phyloP scores from a whole-genome alignment of 2,329 filamentous ascomycete genomes.

The Fusarium brachygibbosum region DNA sequence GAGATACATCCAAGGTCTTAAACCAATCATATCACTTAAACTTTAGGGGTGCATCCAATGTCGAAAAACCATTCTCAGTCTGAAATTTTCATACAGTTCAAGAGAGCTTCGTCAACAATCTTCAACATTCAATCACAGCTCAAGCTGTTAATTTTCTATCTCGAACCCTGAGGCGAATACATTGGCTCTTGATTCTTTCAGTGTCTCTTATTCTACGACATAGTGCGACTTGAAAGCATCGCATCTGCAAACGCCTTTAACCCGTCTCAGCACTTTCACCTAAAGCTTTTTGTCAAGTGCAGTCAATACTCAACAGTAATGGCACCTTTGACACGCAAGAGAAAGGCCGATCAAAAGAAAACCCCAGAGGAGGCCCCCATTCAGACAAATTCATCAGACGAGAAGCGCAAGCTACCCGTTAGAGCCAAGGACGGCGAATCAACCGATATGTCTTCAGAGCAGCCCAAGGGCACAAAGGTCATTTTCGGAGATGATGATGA shows the following conservation, averaged over 20 bases:
- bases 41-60: slow-evolving; percentile 18
- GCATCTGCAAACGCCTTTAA: background rate
- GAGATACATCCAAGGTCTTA: background rate
- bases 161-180: background rate
- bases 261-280: slow-evolving; percentile 3
- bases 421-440: slow-evolving; percentile 52
- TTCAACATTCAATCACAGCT: slow-evolving; percentile 17
- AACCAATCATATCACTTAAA: slow-evolving; percentile 41
- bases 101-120: slow-evolving; percentile 33
- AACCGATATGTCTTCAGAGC: slow-evolving; percentile 12
- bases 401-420: slow-evolving; percentile 53
- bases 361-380: slow-evolving; percentile 17
- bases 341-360: slow-evolving; percentile 47
- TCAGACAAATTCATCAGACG: slow-evolving; percentile 27
- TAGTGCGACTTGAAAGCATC: background rate
- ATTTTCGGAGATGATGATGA: slow-evolving; percentile 55
- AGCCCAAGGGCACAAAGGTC: slow-evolving; percentile 49
- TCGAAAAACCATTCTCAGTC: slow-evolving; percentile 36
- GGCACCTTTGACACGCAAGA: slow-evolving; percentile 50
- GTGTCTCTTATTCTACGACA: background rate
- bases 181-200: background rate
- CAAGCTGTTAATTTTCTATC: background rate
- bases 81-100: slow-evolving; percentile 37
- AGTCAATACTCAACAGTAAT: slow-evolving; percentile 38
- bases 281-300: slow-evolving; percentile 9